Percentiles rank a stretch among this genome's conserved stretches.
These are phyloP conservation scores for Phoma sp. DNA, from an alignment of 2,329 filamentous ascomycete genomes.

Conservation along the genomic window DNA sequence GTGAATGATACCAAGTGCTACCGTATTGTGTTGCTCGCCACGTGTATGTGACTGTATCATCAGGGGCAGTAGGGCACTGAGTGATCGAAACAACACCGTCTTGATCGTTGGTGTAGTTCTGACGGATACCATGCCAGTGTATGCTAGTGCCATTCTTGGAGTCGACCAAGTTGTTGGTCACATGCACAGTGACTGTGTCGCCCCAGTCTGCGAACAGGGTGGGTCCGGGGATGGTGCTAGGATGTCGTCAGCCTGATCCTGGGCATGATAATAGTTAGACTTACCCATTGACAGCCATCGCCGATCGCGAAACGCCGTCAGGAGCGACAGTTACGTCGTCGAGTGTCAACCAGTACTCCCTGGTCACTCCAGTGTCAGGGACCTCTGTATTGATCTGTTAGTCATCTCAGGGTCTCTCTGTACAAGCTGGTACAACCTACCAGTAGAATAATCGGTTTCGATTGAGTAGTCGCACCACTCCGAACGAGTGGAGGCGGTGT, in stretches of 20 bases:
- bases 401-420: not conserved
- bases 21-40: slow-evolving; percentile 53
- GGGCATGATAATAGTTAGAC: no score
- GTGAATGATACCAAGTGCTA: slow-evolving; percentile 52
- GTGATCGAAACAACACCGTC: slow-evolving; percentile 45
- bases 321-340: slow-evolving; percentile 55
- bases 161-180: slow-evolving; percentile 39
- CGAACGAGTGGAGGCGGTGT: slow-evolving; percentile 38
- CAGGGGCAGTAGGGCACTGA: slow-evolving; percentile 40
- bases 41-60: slow-evolving; percentile 36
- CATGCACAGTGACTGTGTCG: slow-evolving; percentile 48
- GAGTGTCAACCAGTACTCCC: slow-evolving; percentile 56
- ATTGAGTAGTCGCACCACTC: slow-evolving; percentile 59
- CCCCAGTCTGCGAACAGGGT: slow-evolving; percentile 53
- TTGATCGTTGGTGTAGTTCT: slow-evolving; percentile 40
- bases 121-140: slow-evolving; percentile 44
- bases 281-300: slow-evolving; percentile 49
- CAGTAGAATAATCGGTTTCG: slow-evolving; percentile 60
- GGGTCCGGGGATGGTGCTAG: slow-evolving; percentile 52
- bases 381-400: slow-evolving; percentile 30
- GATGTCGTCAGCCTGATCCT: not conserved
- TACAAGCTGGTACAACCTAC: not conserved
- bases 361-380: slow-evolving; percentile 63
- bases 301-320: slow-evolving; percentile 60
- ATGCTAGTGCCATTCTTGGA: slow-evolving; percentile 43